A percentile compares a stretch with the other conserved stretches of the same genome.
phyloP scores from a whole-genome alignment of 306 rosid species.

The Corylus heterophylla region DNA sequence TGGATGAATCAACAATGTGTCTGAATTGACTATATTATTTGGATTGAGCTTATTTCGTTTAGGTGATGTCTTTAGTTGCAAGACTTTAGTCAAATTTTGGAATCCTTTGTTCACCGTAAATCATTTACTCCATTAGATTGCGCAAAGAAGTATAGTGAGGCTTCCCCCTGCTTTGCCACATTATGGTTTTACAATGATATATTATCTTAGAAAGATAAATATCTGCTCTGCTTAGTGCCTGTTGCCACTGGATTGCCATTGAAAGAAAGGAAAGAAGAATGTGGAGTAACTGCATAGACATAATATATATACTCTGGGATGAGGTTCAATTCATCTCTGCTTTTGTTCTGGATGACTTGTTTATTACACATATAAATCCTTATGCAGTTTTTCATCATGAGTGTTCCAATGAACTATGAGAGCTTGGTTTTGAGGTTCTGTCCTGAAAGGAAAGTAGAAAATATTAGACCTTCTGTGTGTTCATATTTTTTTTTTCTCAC shows the following conservation, averaged over 20 bases:
- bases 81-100: not conserved
- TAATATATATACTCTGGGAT: not conserved
- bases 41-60: not conserved
- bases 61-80: not conserved
- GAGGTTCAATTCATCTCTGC: not conserved
- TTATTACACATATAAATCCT: not conserved
- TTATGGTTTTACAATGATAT: not conserved
- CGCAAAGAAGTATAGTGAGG: not conserved
- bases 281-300: not conserved
- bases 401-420: not conserved
- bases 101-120: not conserved
- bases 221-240: slow-evolving; percentile 1
- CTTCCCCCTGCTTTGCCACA: not conserved
- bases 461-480: not conserved
- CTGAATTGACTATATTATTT: not conserved
- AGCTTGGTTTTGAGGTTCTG: not conserved
- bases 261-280: not conserved
- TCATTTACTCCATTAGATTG: not conserved
- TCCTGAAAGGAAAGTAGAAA: not conserved
- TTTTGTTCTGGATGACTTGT: not conserved
- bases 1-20: not conserved
- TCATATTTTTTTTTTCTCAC: not conserved
- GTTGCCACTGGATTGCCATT: not conserved
- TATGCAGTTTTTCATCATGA: not conserved
- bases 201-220: not conserved